Conservation (phyloP, 1,284 basidiomycete species). For the Psilocybe mexicana region DNA sequence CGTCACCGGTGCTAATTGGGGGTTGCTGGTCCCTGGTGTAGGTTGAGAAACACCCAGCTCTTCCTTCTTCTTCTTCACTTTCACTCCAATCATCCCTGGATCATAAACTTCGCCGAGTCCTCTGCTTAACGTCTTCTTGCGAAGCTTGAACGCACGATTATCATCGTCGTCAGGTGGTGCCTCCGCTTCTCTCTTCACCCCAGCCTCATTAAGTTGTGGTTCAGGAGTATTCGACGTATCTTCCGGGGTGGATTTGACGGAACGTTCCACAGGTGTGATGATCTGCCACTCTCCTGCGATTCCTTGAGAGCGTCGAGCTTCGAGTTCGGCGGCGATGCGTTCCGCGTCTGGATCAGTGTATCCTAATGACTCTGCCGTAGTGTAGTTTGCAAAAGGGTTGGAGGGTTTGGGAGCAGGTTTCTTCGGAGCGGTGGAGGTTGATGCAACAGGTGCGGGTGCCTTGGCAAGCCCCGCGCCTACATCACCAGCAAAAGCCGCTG, state of each 20-base stretch:
- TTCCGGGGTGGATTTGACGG: conserved; percentile 22
- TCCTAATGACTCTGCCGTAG: conserved; percentile 82
- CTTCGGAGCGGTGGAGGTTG: conserved; percentile 38
- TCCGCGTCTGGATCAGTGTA: conserved; percentile 74
- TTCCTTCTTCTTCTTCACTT: conserved; percentile 59
- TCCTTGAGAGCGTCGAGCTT: conserved; percentile 64
- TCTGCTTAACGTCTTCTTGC: conserved; percentile 53
- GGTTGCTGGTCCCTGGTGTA: conserved; percentile 9
- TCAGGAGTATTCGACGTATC: conserved; percentile 10
- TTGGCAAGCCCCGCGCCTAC: conserved; percentile 66
- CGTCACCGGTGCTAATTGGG: conserved; percentile 14
- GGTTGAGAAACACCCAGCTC: conserved; percentile 25
- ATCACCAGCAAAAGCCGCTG: conserved; percentile 73
- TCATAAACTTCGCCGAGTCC: conserved; percentile 75
- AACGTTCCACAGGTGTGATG: conserved; percentile 46
- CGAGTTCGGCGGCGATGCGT: conserved; percentile 55
- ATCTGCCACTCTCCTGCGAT: conserved; percentile 85
- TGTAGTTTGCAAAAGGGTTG: conserved; percentile 83
- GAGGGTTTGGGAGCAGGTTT: conserved; percentile 56
- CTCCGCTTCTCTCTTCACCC: conserved; percentile 43
- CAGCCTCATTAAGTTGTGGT: conserved; percentile 14
- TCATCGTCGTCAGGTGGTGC: conserved; percentile 52
- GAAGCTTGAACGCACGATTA: conserved; percentile 62
- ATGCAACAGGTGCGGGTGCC: conserved; percentile 38
- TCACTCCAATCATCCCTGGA: conserved; percentile 63